Percentiles rank a stretch among this genome's conserved stretches.
These are phyloP conservation scores for Pythium aristosporum DNA, from an alignment of 352 stramenopile genomes.

Conservation along the genomic window DNA sequence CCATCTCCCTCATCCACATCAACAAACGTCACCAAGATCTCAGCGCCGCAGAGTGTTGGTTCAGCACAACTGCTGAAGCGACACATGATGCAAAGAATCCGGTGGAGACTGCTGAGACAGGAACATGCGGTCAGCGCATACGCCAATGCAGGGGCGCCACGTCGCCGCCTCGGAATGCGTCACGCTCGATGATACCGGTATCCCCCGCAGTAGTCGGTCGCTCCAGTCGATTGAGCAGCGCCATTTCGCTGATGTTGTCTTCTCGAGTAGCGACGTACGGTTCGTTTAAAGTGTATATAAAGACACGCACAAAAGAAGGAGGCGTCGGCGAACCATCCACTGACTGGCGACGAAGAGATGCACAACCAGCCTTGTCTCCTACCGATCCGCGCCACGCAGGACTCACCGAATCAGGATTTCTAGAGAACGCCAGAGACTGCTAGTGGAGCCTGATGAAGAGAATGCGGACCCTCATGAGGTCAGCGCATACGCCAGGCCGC, in stretches of 20 bases:
- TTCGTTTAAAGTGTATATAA: background rate
- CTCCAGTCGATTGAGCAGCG: background rate
- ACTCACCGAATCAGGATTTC: too few relatives aligned
- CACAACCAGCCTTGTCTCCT: too few relatives aligned
- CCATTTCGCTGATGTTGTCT: background rate
- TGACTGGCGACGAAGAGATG: too few relatives aligned
- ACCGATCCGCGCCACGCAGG: too few relatives aligned
- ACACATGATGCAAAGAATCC: background rate
- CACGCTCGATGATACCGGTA: background rate
- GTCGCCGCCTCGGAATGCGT: background rate
- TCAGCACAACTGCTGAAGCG: slow-evolving; percentile 9
- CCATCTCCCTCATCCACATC: slow-evolving; percentile 4
- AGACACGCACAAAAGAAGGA: background rate
- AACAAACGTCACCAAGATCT: background rate
- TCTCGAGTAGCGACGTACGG: background rate
- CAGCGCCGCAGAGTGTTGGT: slow-evolving; percentile 14
- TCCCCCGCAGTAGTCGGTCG: too few relatives aligned
- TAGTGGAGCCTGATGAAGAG: too few relatives aligned
- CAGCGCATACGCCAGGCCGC: too few relatives aligned
- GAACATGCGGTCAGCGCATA: background rate
- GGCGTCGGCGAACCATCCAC: too few relatives aligned
- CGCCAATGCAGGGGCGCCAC: slow-evolving; percentile 10
- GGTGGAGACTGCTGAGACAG: slow-evolving; percentile 9
- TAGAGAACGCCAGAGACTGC: too few relatives aligned
- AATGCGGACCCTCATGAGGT: too few relatives aligned